Evolutionary conservation across 805 yeast genomes (phyloP), one percentile per base, ranked within the genome.

Genomic region (Wickerhamiella galacta): DNA sequence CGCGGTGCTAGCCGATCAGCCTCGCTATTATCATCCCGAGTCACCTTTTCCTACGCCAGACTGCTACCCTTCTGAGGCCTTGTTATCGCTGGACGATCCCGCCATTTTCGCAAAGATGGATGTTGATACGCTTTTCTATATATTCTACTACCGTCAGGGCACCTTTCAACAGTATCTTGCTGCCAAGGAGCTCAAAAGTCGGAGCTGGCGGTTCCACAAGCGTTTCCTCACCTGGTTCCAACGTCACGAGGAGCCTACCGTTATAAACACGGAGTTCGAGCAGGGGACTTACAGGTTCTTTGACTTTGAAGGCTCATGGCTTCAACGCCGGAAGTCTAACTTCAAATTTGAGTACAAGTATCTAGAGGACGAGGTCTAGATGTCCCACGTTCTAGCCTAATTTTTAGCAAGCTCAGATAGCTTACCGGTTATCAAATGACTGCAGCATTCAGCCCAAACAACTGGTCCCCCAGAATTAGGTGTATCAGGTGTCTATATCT

Each of bases 11-110:
- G 75, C 93, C 2, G 95, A 87, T 47, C 69, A 63, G 44, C 93
- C 95, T 12, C 68, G 75, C 39, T 66, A 68, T 51, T 74, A 82
- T 51, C 69, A 67, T 31, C 87, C 95, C 5, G 66, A 68, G 16
- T 71, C 73, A 43, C 92, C 92, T 34, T 92, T 78, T 49, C 93
- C 95, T 18, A 81, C 93, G 6, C 80, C 90, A 24, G 69, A 78
- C 16, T 80, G 75, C 54, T 90, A 81, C 56, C 98, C 98, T 2
- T 81, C 74, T 49, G 90, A 78, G 39, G 85, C 85, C 20, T 42
- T 62, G 17, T 51, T 60, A 12, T 53, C 60, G 24, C 46, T 61
- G 34, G 75, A 72, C 32, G 71, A 74, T 40, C 63, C 72, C 11
- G 60, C 63, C 33, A 54, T 78, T 26, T 63, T 80, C 56, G 60